A percentile compares a stretch with the other conserved stretches of the same genome.
Conservation (phyloP, 2,329 filamentous ascomycete genomes). For the Penicillium sp. region DNA sequence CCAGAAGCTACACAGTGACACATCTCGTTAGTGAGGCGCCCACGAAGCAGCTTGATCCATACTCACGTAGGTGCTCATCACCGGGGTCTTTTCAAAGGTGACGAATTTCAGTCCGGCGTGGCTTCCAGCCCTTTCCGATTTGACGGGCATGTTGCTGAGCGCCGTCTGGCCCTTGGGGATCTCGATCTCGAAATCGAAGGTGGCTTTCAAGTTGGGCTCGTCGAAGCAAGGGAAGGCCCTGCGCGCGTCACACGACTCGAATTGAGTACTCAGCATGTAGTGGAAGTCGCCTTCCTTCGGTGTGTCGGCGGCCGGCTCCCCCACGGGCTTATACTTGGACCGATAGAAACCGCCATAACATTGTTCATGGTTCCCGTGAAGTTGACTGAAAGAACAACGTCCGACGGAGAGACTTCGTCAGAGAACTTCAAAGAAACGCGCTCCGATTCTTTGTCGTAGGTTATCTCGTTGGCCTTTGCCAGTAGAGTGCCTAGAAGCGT, state of each 20-base stretch:
- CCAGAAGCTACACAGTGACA: constrained; percentile 60
- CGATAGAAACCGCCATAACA: constrained; percentile 92
- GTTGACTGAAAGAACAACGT: constrained; percentile 64
- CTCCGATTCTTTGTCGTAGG: constrained; percentile 78
- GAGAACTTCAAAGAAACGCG: constrained; percentile 73
- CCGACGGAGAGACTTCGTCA: constrained; percentile 62
- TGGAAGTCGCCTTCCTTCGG: constrained; percentile 63
- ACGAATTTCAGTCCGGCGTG: constrained; percentile 61
- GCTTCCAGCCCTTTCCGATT: constrained; percentile 63
- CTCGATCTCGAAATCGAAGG: constrained; percentile 90
- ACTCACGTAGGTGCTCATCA: constrained; percentile 78
- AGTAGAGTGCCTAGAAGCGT: constrained; percentile 23
- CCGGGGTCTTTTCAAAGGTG: constrained; percentile 73
- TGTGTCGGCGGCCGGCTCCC: constrained; percentile 67
- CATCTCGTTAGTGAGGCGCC: constrained; percentile 47
- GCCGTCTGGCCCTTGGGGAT: constrained; percentile 82
- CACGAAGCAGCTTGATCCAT: background rate
- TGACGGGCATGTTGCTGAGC: constrained; percentile 92
- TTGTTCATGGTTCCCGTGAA: constrained; percentile 83
- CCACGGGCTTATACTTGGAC: constrained; percentile 82
- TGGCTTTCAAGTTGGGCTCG: constrained; percentile 93
- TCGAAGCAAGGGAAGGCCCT: constrained; percentile 97
- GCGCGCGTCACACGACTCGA: constrained; percentile 92
- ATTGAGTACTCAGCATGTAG: constrained; percentile 89
- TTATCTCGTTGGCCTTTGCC: constrained; percentile 59